Evolutionary conservation across 495 filamentous ascomycete genomes (phyloP), one percentile per base, ranked within the genome.

Genomic region (Xylaria longipes): DNA sequence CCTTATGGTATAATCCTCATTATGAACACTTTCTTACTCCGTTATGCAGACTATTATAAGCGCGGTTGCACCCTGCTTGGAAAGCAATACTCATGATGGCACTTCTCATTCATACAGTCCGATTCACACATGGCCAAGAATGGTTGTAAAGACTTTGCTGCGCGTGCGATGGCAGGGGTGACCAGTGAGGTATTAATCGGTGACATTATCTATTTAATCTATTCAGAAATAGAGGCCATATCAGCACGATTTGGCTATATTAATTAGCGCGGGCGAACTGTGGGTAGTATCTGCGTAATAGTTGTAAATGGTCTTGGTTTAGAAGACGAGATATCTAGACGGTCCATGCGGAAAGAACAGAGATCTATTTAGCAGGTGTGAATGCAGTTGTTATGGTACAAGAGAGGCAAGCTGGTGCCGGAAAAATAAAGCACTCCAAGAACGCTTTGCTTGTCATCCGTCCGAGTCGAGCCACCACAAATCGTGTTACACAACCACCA

Each of bases 361-460:
- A 74, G 73, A 75, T 79, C 73, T 77, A 77, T 79, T 79, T 72
- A 66, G 68, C 65, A 46, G 68, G 57, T 50, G 73, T 67, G 62
- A 69, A 73, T 71, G 75, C 71, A 72, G 41, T 29, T 69, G 72
- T 73, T 75, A 77, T 77, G 74, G 65, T 79, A 79, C 77, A 79
- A 72, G 68, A 71, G 71, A 64, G 61, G 22, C 29, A 73, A 66
- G 17, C 50, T 60, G 71, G 69, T 70, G 72, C 54, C 69, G 48
- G 69, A 17, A 45, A 45, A 50, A 17, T 27, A 50, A 22, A 58
- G 31, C 62, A 60, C 22, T 15, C 25, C 52, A 15, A 58, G 48
- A 27, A 71, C 27, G 69, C 50, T 67, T 41, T 71, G 62, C 62
- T 66, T 73, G 60, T 54, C 68, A 72, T 71, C 68, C 75, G 65